phyloP scores from a whole-genome alignment of 2,329 filamentous ascomycete genomes.

The Trichoderma gracile region DNA sequence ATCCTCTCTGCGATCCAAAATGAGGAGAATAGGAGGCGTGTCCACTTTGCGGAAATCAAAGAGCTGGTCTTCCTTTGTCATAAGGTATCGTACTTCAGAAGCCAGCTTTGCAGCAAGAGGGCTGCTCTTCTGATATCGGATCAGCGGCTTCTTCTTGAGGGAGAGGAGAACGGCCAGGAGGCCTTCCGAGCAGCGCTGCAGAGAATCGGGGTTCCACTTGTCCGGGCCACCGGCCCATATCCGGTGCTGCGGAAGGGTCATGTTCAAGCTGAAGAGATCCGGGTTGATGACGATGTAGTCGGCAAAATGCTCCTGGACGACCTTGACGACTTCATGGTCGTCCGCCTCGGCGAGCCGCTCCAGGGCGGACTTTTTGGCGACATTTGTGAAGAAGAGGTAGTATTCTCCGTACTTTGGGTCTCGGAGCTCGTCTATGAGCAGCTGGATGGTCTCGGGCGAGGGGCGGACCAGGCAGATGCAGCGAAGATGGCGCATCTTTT shows the following conservation, averaged over 20 bases:
- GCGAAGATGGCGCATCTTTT: slow-evolving; percentile 96
- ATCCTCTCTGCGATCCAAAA: slow-evolving; percentile 90
- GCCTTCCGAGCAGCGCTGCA: slow-evolving; percentile 85
- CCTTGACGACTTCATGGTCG: slow-evolving; percentile 93
- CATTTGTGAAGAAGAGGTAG: slow-evolving; percentile 95
- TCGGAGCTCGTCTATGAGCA: slow-evolving; percentile 89
- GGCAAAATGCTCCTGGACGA: slow-evolving; percentile 93
- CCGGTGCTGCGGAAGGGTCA: slow-evolving; percentile 70
- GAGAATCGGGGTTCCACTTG: slow-evolving; percentile 83
- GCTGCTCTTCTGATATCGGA: slow-evolving; percentile 91
- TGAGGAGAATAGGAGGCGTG: slow-evolving; percentile 86
- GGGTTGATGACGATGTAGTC: slow-evolving; percentile 95
- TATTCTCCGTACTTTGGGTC: slow-evolving; percentile 98
- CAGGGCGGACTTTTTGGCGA: slow-evolving; percentile 92
- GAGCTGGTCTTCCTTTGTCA: slow-evolving; percentile 92
- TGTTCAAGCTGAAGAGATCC: slow-evolving; percentile 80
- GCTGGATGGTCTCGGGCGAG: slow-evolving; percentile 87
- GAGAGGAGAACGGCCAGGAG: slow-evolving; percentile 80
- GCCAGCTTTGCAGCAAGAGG: slow-evolving; percentile 88
- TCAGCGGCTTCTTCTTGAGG: slow-evolving; percentile 94
- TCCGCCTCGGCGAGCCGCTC: slow-evolving; percentile 95
- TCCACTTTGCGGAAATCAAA: slow-evolving; percentile 96
- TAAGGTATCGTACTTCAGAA: slow-evolving; percentile 85
- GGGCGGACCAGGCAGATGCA: slow-evolving; percentile 93
- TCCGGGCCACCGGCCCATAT: slow-evolving; percentile 84